Evolutionary conservation across 208 protist genomes (phyloP), one percentile per base, ranked within the genome.

Genomic region (Leishmania gerbilli): DNA sequence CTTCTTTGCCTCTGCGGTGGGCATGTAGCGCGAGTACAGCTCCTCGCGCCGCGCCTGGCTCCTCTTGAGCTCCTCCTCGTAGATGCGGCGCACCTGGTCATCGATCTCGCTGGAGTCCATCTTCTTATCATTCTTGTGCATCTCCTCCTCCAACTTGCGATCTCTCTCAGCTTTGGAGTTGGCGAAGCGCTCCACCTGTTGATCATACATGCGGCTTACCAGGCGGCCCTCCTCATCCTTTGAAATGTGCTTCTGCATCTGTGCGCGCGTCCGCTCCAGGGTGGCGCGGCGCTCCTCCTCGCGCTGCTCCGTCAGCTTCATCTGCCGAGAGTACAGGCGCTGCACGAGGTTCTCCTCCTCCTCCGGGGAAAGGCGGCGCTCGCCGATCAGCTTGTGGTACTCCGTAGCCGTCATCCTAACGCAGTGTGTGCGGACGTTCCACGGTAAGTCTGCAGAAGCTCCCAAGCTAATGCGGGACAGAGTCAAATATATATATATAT

Each of bases 271-370:
- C 31, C 85, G 85, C 65, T 87, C 82, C 17, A 97, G 88, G 40
- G 87, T 85, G 42, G 79, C 84, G 72, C 83, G 81, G 17, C 90
- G 88, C 78, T 95, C 88, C 80, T 87, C 84, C 75, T 95, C 91
- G 21, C 91, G 86, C 88, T 88, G 86, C 71, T 89, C 82, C n/a
- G 77, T 78, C n/a, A 88, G 77, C 81, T 97, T 88, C 84, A 91
- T 86, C 83, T 97, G 94, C 7, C 85, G 89, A 79, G 95, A 92
- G 83, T 96, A 97, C 31, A 97, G 87, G 0, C 94, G 89, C 69
- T 94, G 87, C 69, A 95, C 91, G 15, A 96, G 87, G 53, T 93
- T 79, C 56, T 96, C 84, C 83, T 88, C 89, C 27, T 82, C 87
- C 24, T 90, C 91, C 79, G 85, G 85, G 24, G 82, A 83, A 42